Evolutionary conservation across 495 filamentous ascomycete species (phyloP).

Genomic region (Hypomontagnella submonticulosa): DNA sequence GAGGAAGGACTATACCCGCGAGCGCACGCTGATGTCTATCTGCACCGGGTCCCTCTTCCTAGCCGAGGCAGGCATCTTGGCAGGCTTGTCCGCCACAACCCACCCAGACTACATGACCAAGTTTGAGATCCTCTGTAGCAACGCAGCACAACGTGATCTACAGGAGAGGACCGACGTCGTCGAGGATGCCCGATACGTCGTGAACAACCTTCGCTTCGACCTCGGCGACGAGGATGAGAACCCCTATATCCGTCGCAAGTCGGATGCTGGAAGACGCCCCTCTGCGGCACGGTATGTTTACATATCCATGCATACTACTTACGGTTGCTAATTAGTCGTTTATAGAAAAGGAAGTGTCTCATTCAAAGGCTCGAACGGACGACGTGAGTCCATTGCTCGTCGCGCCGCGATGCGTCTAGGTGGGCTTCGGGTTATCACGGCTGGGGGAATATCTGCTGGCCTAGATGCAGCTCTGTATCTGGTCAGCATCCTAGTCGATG

Average conservation of each 20-base stretch:
- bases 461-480: constrained; percentile 83
- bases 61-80: constrained; percentile 75
- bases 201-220: constrained; percentile 83
- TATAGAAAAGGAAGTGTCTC: constrained; percentile 74
- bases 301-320: neutral
- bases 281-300: constrained; percentile 66
- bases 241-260: constrained; percentile 76
- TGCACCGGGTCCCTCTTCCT: constrained; percentile 80
- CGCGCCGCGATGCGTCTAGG: constrained; percentile 72
- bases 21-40: constrained; percentile 79
- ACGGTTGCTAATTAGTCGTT: constrained; percentile 26
- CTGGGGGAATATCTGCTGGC: constrained; percentile 78
- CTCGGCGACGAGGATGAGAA: constrained; percentile 78
- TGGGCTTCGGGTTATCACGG: constrained; percentile 79
- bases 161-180: constrained; percentile 77
- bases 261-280: constrained; percentile 67
- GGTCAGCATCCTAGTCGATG: constrained; percentile 75
- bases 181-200: constrained; percentile 78
- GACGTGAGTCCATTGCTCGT: constrained; percentile 74
- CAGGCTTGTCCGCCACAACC: constrained; percentile 78
- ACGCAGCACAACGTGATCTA: constrained; percentile 66
- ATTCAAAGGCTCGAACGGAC: constrained; percentile 70
- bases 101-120: constrained; percentile 70
- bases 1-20: constrained; percentile 71
- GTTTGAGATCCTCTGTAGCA: constrained; percentile 75